A percentile compares a stretch with the other conserved stretches of the same genome.
Evolutionary conservation across 768 basidiomycete species (phyloP).

Genomic region (Asterophora parasitica): DNA sequence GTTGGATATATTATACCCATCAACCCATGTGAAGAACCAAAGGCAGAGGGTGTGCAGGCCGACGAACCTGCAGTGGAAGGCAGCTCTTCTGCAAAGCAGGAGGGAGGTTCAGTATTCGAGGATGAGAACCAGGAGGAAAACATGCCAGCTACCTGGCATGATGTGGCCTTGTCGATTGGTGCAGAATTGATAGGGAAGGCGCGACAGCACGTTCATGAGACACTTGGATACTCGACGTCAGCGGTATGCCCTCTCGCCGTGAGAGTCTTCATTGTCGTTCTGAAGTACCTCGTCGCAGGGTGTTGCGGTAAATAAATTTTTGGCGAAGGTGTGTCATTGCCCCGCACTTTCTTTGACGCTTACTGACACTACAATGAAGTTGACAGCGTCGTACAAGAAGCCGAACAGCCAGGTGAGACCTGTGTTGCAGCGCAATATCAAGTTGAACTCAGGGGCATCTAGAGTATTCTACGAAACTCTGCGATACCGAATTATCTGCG

Average conservation of each 20-base stretch:
- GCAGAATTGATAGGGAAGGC: constrained; percentile 82
- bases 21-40: constrained; percentile 26
- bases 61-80: too few relatives aligned
- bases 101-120: background rate
- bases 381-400: constrained; percentile 90
- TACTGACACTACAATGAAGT: constrained; percentile 34
- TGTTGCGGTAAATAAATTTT: constrained; percentile 88
- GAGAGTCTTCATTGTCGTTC: background rate
- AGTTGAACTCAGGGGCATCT: constrained; percentile 5
- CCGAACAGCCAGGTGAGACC: constrained; percentile 70
- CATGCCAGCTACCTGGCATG: constrained; percentile 70
- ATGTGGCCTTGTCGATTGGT: constrained; percentile 84
- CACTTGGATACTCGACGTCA: constrained; percentile 90
- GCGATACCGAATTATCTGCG: constrained; percentile 82
- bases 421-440: background rate
- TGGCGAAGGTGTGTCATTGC: constrained; percentile 71
- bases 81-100: background rate
- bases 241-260: constrained; percentile 50
- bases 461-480: constrained; percentile 81
- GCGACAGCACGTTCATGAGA: constrained; percentile 57
- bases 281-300: constrained; percentile 43
- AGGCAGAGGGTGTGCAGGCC: constrained; percentile 4
- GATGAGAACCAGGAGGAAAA: constrained; percentile 24
- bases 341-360: background rate
- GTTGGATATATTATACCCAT: constrained; percentile 62